phyloP scores from a whole-genome alignment of 83 land plant species.

The Picea abies region DNA sequence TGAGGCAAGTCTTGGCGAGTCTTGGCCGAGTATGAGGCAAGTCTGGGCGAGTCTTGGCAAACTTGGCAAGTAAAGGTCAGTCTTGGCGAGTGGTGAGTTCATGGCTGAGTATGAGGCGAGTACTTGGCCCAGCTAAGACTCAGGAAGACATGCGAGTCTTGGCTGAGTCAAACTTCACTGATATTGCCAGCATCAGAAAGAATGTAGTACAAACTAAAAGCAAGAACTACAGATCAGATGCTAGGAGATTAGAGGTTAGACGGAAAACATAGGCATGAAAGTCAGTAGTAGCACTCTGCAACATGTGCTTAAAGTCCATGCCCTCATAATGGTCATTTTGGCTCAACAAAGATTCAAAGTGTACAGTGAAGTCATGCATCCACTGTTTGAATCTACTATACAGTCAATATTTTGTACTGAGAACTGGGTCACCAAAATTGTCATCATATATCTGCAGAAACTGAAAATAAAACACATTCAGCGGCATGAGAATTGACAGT shows the following conservation, averaged over 20 bases:
- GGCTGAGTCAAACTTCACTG: too few species aligned
- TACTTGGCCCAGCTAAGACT: too few species aligned
- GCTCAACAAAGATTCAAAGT: background rate
- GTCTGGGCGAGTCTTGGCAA: too few species aligned
- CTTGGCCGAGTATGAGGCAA: too few species aligned
- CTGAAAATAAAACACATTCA: background rate
- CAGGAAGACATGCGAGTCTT: too few species aligned
- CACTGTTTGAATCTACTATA: background rate
- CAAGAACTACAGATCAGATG: background rate
- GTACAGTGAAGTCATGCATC: background rate
- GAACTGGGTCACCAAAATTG: background rate
- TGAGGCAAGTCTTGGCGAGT: too few species aligned
- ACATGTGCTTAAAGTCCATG: background rate
- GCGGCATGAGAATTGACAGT: too few species aligned
- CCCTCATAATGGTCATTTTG: background rate
- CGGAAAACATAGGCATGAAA: background rate
- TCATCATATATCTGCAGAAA: background rate
- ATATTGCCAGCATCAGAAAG: background rate
- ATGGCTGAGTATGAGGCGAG: too few species aligned
- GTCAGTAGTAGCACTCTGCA: background rate
- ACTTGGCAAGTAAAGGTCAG: too few species aligned
- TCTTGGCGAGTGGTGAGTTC: too few species aligned
- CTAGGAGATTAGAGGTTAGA: background rate
- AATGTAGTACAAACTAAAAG: background rate
- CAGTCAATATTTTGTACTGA: too few species aligned